These are phyloP conservation scores for Xylariaceae sp. DNA, from an alignment of 2,329 filamentous ascomycete genomes.

Conservation along the genomic window DNA sequence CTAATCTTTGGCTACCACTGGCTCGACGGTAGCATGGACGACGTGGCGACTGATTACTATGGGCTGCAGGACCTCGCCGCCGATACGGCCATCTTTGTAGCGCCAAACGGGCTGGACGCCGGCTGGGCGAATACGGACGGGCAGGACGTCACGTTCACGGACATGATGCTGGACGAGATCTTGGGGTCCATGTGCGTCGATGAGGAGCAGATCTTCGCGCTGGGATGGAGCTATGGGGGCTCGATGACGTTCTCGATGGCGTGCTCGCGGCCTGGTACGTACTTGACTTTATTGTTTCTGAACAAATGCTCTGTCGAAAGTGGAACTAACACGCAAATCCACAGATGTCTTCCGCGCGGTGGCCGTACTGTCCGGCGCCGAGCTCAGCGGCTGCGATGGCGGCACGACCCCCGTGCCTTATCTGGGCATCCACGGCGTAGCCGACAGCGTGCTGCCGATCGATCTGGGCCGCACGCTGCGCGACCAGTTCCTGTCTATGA, in stretches of 20 bases:
- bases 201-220: constrained; percentile 35
- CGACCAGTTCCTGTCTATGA: constrained; percentile 33
- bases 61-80: constrained; percentile 32
- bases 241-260: constrained; percentile 39
- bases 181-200: constrained; percentile 39
- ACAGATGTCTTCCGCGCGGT: constrained; percentile 32
- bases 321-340: too few relatives aligned
- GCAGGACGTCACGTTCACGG: constrained; percentile 37
- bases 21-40: constrained; percentile 33
- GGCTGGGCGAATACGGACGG: constrained; percentile 40
- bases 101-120: constrained; percentile 35
- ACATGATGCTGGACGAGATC: constrained; percentile 32
- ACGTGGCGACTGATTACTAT: constrained; percentile 35
- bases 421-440: constrained; percentile 35
- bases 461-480: constrained; percentile 30
- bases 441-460: constrained; percentile 33
- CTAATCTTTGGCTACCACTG: constrained; percentile 40
- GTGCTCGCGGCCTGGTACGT: constrained; percentile 32
- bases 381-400: constrained; percentile 31
- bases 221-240: constrained; percentile 41
- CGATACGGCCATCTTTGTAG: constrained; percentile 38
- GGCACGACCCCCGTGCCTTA: constrained; percentile 35
- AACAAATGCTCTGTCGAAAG: background rate
- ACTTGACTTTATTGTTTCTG: background rate
- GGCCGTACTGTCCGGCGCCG: constrained; percentile 29